Conservation (phyloP, 2,329 filamentous ascomycete species). For the Cytospora schulzeri region DNA sequence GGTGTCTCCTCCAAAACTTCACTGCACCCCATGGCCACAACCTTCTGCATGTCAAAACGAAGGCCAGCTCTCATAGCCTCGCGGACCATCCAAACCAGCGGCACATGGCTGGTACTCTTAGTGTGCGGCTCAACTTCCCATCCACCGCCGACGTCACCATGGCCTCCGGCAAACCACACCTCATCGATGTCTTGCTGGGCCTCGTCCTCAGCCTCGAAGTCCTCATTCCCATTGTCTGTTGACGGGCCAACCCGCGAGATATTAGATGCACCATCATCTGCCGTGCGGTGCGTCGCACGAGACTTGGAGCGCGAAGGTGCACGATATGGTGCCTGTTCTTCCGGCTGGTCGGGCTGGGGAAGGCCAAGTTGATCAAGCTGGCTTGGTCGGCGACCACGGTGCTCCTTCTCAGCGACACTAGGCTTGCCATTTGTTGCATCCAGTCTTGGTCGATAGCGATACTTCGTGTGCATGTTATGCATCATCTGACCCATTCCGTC, state of each 20-base stretch:
- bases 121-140: conserved; percentile 61
- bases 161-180: conserved; percentile 78
- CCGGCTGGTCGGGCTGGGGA: conserved; percentile 1
- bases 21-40: conserved; percentile 66
- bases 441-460: conserved; percentile 32
- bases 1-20: conserved; percentile 41
- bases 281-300: conserved; percentile 31
- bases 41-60: conserved; percentile 68
- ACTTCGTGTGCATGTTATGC: conserved; percentile 40
- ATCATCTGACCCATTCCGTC: conserved; percentile 28
- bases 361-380: conserved; percentile 12
- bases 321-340: conserved; percentile 45
- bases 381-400: conserved; percentile 26
- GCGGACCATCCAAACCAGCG: conserved; percentile 68
- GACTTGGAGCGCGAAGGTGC: conserved; percentile 38
- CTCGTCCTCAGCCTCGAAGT: conserved; percentile 49
- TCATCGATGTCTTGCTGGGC: conserved; percentile 74
- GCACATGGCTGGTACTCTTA: conserved; percentile 66
- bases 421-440: neutral
- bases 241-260: conserved; percentile 35
- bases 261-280: conserved; percentile 36
- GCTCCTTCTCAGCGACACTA: neutral
- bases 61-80: conserved; percentile 65
- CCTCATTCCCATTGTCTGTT: conserved; percentile 32
- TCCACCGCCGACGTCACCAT: conserved; percentile 78